Evolutionary conservation across 1,139 yeast genomes (phyloP).

Genomic region (Saccharomycopsis hybrid): DNA sequence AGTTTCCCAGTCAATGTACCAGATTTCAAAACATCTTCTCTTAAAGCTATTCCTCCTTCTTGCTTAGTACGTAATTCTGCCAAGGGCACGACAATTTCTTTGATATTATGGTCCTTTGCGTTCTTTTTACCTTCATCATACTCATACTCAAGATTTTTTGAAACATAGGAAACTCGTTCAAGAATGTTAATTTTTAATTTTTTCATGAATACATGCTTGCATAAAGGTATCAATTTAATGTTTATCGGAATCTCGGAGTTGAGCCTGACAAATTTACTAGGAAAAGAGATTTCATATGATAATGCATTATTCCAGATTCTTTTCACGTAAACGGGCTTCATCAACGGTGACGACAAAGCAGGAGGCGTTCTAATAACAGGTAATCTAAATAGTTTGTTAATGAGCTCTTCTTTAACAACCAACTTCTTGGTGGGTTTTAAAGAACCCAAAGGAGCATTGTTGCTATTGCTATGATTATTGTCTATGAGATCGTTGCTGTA

Average conservation of each 20-base stretch:
- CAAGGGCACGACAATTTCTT: conserved; percentile 52
- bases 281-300: conserved; percentile 72
- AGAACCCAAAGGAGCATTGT: background rate
- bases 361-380: conserved; percentile 67
- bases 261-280: conserved; percentile 65
- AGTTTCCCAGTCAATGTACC: background rate
- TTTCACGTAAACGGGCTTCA: conserved; percentile 77
- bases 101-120: conserved; percentile 33
- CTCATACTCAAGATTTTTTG: conserved; percentile 48
- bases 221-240: conserved; percentile 67
- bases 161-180: conserved; percentile 65
- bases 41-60: conserved; percentile 41
- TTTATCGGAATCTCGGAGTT: conserved; percentile 57
- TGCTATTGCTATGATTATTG: background rate
- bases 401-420: conserved; percentile 1
- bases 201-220: conserved; percentile 60
- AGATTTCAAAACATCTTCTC: conserved; percentile 47
- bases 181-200: conserved; percentile 65
- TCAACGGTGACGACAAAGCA: conserved; percentile 58
- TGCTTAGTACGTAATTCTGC: conserved; percentile 56
- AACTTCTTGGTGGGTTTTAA: background rate
- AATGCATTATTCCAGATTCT: conserved; percentile 77
- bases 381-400: conserved; percentile 12
- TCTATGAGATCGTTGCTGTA: too few species aligned
- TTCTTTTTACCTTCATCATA: conserved; percentile 49